phyloP scores from a whole-genome alignment of 2,329 filamentous ascomycete species.

The Thielaviopsis euricoi region DNA sequence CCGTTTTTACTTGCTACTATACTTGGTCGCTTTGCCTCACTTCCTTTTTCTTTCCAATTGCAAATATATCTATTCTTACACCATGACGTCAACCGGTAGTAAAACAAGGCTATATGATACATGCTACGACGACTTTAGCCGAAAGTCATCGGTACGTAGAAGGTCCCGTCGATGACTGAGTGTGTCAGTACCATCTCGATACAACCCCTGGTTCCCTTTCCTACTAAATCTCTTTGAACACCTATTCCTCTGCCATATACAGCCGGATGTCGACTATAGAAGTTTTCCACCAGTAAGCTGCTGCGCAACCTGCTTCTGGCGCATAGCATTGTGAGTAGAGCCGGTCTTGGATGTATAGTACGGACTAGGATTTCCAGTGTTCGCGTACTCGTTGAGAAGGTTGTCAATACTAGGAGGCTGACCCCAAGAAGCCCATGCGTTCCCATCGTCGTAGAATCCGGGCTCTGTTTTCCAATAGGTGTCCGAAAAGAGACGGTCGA shows the following conservation, averaged over 20 bases:
- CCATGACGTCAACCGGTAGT: neutral
- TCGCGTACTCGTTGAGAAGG: slow-evolving; percentile 24
- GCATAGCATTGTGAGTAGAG: slow-evolving; percentile 23
- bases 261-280: slow-evolving; percentile 6
- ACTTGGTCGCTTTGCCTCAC: neutral
- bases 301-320: slow-evolving; percentile 40
- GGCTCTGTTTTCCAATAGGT: slow-evolving; percentile 30
- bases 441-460: slow-evolving; percentile 22
- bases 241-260: neutral
- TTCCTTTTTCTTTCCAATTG: neutral
- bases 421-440: slow-evolving; percentile 35
- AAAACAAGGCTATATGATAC: neutral
- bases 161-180: neutral
- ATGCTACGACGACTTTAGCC: neutral
- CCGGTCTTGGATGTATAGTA: slow-evolving; percentile 1
- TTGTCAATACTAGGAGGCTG: slow-evolving; percentile 27
- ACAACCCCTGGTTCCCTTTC: neutral
- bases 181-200: neutral
- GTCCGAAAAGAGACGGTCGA: slow-evolving; percentile 62
- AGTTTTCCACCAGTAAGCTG: slow-evolving; percentile 42
- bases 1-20: neutral
- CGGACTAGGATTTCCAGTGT: slow-evolving; percentile 1
- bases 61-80: neutral
- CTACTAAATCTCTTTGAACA: neutral
- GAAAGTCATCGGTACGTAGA: neutral